Conservation (phyloP, 495 filamentous ascomycete species). For the Aspergillus olivimuriae region DNA sequence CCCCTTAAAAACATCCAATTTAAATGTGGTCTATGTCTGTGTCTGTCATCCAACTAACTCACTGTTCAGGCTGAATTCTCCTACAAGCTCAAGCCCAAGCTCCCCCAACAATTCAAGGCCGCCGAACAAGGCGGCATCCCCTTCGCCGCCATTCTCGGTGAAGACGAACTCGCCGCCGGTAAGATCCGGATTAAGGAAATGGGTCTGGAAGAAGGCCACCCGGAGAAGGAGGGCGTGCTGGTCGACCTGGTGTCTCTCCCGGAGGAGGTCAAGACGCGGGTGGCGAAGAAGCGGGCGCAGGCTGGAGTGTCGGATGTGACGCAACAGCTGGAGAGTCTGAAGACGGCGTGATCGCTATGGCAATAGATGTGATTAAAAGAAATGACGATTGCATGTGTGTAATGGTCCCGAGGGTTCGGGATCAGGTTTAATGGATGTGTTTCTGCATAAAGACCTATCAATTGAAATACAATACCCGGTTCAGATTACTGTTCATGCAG, state of each 20-base stretch:
- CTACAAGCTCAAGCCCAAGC: slow-evolving; percentile 73
- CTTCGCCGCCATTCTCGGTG: slow-evolving; percentile 71
- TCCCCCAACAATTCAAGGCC: slow-evolving; percentile 71
- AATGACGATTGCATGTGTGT: no score
- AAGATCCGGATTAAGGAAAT: slow-evolving; percentile 83
- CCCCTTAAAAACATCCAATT: background rate
- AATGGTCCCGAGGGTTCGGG: no score
- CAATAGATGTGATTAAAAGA: slow-evolving; percentile 1
- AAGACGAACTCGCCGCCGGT: slow-evolving; percentile 68
- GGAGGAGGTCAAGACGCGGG: slow-evolving; percentile 48
- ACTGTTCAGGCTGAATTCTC: slow-evolving; percentile 59
- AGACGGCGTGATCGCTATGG: slow-evolving; percentile 11
- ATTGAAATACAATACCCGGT: slow-evolving; percentile 11
- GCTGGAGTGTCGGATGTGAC: slow-evolving; percentile 12
- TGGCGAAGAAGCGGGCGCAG: slow-evolving; percentile 20
- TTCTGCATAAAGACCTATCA: no score
- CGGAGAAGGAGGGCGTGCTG: slow-evolving; percentile 78
- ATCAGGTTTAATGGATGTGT: no score
- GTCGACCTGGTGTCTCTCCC: slow-evolving; percentile 56
- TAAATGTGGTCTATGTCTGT: no score
- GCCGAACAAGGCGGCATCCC: slow-evolving; percentile 68
- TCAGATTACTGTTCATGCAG: slow-evolving; percentile 4
- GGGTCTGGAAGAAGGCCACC: slow-evolving; percentile 69
- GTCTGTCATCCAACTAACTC: slow-evolving; percentile 22
- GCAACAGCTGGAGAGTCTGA: slow-evolving; percentile 18